Conservation (phyloP, 441 rosid species). For the Erysimum cheiri region DNA sequence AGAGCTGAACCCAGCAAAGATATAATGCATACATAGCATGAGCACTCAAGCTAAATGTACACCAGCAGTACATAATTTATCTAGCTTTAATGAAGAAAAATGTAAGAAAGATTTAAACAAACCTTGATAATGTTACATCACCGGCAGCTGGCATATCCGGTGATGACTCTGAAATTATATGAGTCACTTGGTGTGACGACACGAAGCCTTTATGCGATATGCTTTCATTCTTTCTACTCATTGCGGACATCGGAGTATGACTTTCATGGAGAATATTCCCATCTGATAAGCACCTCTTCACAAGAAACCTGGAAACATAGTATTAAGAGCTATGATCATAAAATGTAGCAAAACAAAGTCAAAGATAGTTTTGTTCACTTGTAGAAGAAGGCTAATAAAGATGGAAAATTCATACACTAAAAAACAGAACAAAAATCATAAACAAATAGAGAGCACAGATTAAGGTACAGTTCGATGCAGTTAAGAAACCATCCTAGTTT, state of each 20-base stretch:
- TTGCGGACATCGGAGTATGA: slow-evolving; percentile 54
- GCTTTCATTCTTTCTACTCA: slow-evolving; percentile 57
- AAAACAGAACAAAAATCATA: slow-evolving; percentile 8
- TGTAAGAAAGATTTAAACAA: slow-evolving; percentile 38
- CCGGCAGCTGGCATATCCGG: slow-evolving; percentile 76
- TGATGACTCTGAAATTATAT: slow-evolving; percentile 43
- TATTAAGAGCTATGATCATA: slow-evolving; percentile 35
- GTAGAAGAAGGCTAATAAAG: background rate
- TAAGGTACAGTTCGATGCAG: slow-evolving; percentile 14
- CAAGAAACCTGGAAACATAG: slow-evolving; percentile 61
- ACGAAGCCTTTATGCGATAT: slow-evolving; percentile 53
- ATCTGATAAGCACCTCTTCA: slow-evolving; percentile 88
- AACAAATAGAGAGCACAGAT: slow-evolving; percentile 6
- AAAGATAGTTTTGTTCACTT: background rate
- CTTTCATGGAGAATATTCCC: slow-evolving; percentile 77
- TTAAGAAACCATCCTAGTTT: slow-evolving; percentile 22
- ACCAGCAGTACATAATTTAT: slow-evolving; percentile 13
- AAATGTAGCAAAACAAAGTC: slow-evolving; percentile 21
- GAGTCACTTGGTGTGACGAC: slow-evolving; percentile 53
- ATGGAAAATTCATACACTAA: background rate
- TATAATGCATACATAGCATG: slow-evolving; percentile 14
- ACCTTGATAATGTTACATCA: slow-evolving; percentile 77
- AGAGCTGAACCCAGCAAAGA: background rate
- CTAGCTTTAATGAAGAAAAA: slow-evolving; percentile 21
- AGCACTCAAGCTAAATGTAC: slow-evolving; percentile 6